Evolutionary conservation across 2,329 filamentous ascomycete genomes (phyloP), one percentile per base, ranked within the genome.

Genomic region (Monosporascus sp.): DNA sequence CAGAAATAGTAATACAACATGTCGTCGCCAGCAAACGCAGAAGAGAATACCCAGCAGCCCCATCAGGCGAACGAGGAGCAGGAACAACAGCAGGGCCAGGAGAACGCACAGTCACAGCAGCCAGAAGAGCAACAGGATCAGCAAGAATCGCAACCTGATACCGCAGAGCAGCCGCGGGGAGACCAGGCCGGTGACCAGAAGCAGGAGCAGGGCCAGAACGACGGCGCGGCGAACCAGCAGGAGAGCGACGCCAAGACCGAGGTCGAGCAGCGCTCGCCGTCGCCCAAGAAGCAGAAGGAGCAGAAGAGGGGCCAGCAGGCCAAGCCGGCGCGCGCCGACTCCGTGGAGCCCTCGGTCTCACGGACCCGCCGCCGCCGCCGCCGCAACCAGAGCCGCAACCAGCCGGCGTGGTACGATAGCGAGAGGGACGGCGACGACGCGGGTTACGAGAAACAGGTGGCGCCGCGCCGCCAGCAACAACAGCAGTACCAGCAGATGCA

Each of bases 201-300:
- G 41, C 55, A 54, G 26, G 38, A 51, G n/a, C 24, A 37, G n/a
- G 54, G 52, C 9, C 49, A 56, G 50, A 24, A 51, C 1, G 49
- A 46, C 18, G 40, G 37, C n/a, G 38, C 43, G 2, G 31, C 50
- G 22, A 41, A 40, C 28, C 49, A 41, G 26, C 35, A 45, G 15
- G 31, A 54, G 48, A 58, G 60, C 24, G 53, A 62, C 24, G 54
- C 51, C 43, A 55, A 55, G 44, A 48, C 55, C 24, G 49, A 55
- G 49, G 53, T 51, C 49, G 54, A 62, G 38, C 52, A 56, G 31
- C 51, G 55, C 51, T 52, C 57, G 51, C 51, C 58, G 47, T 77
- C 76, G 60, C 63, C 67, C 26, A 79, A 75, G 62, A 73, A 78
- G 51, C 74, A 68, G 62, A 64, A 41, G 49, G 28, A 56, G 9